phyloP scores from a whole-genome alignment of 116 monocot species.

The Phalaenopsis hybrid region DNA sequence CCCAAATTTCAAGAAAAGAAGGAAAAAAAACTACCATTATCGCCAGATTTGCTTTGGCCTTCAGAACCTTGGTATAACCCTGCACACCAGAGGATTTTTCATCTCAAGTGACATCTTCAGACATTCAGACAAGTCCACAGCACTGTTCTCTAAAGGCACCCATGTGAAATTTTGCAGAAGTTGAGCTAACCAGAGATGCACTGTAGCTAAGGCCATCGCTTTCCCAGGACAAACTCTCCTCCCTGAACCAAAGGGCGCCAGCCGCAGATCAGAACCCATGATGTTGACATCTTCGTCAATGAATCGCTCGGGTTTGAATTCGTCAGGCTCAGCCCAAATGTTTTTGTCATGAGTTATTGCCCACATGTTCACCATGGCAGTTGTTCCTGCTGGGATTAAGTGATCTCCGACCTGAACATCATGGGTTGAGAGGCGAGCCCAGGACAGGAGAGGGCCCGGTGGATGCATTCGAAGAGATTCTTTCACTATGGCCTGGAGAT shows the following conservation, averaged over 20 bases:
- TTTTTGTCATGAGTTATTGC: conserved; percentile 52
- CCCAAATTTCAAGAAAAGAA: too few relatives aligned
- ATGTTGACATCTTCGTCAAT: conserved; percentile 22
- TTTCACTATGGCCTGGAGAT: conserved; percentile 53
- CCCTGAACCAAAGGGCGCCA: conserved; percentile 63
- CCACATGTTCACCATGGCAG: conserved; percentile 85
- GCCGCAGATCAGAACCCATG: conserved; percentile 41
- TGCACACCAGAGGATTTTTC: conserved; percentile 31
- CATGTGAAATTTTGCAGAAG: conserved; percentile 48
- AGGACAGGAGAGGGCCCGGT: conserved; percentile 79
- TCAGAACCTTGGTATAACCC: conserved; percentile 17
- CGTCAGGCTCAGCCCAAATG: conserved; percentile 38
- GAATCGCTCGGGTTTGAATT: conserved; percentile 60
- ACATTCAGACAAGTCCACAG: conserved; percentile 46
- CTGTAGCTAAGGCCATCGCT: conserved; percentile 38
- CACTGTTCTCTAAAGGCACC: conserved; percentile 1
- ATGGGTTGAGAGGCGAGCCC: conserved; percentile 75
- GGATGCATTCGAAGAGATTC: conserved; percentile 57
- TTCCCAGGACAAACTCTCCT: conserved; percentile 51
- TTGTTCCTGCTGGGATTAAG: conserved; percentile 48
- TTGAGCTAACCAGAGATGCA: conserved; percentile 50
- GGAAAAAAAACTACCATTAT: too few relatives aligned
- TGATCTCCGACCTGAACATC: conserved; percentile 38
- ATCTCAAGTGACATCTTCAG: conserved; percentile 47
- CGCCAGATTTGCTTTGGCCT: too few relatives aligned